Conservation (phyloP, 257 asterid genomes). For the Henckelia pumila region DNA sequence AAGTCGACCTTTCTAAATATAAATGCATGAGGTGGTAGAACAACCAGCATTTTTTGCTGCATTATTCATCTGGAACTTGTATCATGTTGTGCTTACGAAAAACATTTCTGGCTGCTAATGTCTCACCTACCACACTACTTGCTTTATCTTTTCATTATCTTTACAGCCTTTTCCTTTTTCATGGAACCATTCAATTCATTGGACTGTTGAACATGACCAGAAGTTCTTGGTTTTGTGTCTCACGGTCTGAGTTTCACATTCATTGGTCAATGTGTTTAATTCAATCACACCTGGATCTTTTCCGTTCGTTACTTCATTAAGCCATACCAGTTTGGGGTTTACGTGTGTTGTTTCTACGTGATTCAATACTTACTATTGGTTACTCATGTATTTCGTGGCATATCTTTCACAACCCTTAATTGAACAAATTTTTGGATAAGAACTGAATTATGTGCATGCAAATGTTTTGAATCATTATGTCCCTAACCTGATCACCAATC, state of each 20-base stretch:
- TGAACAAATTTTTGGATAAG: not conserved
- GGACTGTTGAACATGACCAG: not conserved
- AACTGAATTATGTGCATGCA: not conserved
- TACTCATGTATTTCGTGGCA: not conserved
- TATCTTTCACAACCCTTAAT: not conserved
- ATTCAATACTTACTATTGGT: too few species aligned
- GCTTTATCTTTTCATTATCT: not conserved
- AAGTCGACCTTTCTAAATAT: not conserved
- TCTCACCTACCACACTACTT: not conserved
- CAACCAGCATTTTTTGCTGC: slow-evolving; percentile 7
- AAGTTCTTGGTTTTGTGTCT: slow-evolving; percentile 11
- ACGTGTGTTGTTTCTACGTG: not conserved
- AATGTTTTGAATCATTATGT: not conserved
- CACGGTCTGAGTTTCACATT: not conserved
- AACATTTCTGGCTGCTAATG: not conserved
- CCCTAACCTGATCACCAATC: not conserved
- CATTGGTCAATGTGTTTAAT: slow-evolving; percentile 5
- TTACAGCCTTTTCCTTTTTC: not conserved
- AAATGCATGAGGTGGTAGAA: slow-evolving; percentile 15
- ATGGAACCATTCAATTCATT: not conserved
- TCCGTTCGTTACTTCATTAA: not conserved
- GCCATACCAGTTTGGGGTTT: not conserved
- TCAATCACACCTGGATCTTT: not conserved
- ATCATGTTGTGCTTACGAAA: not conserved
- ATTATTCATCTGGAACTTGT: not conserved